Base-by-base conservation (phyloP, 192 early-diverging fungal genomes). In the Linderina pennispora region DNA sequence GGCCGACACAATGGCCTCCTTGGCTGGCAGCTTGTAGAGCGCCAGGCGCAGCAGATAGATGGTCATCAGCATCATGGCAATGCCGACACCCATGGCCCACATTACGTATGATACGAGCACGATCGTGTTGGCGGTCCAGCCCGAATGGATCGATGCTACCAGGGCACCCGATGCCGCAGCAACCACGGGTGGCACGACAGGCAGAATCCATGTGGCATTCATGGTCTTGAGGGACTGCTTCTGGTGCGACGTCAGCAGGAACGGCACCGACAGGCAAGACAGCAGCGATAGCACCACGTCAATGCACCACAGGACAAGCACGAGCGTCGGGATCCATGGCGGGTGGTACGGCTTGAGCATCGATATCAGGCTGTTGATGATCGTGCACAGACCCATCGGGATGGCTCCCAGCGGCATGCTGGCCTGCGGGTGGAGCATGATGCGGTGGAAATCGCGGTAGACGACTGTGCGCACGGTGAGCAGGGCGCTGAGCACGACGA, bases 121-220 rank as follows among this genome's bases (percentile, higher is more conserved):
- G 0, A 72, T 52, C 3, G 44, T 50, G 1, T 41, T 48, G 4
- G 60, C 72, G 1, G 39, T 15, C 3, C 37, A 19, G 17, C 49
- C 50, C 4, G 42, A 15, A 5, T 47, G 48, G 2, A 50, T 47
- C 13, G 60, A 58, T 10, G 62, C 58, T 2, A 65, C 61, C 10
- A 45, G 11, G 4, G 56, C 69, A 17, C 76, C 78, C 0, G 62
- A 55, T 8, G 69, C 51, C 2, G 74, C 56, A 3, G 74, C 57
- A 8, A 80, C 78, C 0, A 78, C 60, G 0, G 60, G 62, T 14
- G 78, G 57, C 3, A 80, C 70, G 14, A 78, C 62, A 2, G 78
- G 77, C 24, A 80, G 35, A 7, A 80, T 43, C 32, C 78, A 53
- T 0, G 62, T 65, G 0, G 76, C 65, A 20, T 51, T 80, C 37